phyloP scores from a whole-genome alignment of 345 rosid species.

The Pistacia vera region DNA sequence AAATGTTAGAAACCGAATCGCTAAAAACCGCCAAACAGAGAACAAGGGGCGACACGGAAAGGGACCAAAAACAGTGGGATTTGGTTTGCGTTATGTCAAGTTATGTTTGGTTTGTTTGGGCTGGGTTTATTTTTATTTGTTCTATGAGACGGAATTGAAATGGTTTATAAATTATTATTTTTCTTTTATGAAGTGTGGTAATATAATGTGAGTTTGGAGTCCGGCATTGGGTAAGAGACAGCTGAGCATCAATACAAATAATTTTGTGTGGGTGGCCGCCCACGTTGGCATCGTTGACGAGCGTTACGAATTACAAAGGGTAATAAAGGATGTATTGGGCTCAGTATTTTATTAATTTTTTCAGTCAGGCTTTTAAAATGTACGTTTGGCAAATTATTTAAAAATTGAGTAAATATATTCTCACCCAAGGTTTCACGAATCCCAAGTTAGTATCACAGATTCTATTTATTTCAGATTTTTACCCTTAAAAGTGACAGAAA shows the following conservation, averaged over 20 bases:
- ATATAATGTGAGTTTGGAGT: constrained; percentile 30
- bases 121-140: not conserved
- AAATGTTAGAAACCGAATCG: constrained; percentile 40
- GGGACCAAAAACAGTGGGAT: not conserved
- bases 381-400: too few species aligned
- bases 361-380: too few species aligned
- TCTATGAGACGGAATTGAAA: constrained; percentile 39
- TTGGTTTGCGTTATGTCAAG: not conserved
- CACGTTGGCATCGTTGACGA: constrained; percentile 9
- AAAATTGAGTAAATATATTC: too few species aligned
- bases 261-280: not conserved
- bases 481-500: too few species aligned
- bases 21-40: constrained; percentile 38
- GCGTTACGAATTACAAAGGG: not conserved
- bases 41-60: constrained; percentile 9
- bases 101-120: not conserved
- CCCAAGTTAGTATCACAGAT: too few species aligned
- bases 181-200: not conserved
- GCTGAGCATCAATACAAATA: not conserved
- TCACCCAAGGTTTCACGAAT: too few species aligned
- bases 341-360: too few species aligned
- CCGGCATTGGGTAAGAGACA: constrained; percentile 20
- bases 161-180: not conserved
- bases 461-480: too few species aligned
- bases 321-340: too few species aligned